Evolutionary conservation across 495 filamentous ascomycete genomes (phyloP), one percentile per base, ranked within the genome.

Genomic region (Penicillium longicatenatum): DNA sequence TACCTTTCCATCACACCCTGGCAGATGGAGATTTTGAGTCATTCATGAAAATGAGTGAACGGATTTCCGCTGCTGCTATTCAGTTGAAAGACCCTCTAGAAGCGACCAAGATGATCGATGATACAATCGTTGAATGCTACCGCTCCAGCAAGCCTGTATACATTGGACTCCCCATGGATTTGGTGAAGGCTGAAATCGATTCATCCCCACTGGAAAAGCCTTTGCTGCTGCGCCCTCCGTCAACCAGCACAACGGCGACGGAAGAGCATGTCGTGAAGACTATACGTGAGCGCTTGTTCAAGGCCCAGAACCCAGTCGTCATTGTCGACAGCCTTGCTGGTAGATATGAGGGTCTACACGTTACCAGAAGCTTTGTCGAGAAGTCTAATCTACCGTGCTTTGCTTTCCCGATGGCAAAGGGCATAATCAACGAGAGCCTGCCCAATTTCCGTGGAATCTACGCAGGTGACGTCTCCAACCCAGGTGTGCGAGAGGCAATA

Each of bases 1-100:
- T 60, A 2, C 46, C 65, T 12, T 46, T 81, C 22, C 76, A 81
- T 54, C 76, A 81, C 47, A 73, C 73, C 24, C 52, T 79, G 12
- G 65, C 58, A 22, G 67, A 76, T 67, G 76, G 75, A 19, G 66
- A 75, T 10, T 72, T 63, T 54, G 50, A 60, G 2, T 43, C 62
- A 11, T 77, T 74, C 35, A 70, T 64, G 6, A 60, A 67, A 8
- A 76, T 79, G 61, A 61, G 59, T 26, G 54, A 44, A 6, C 14
- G 51, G 3, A 44, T 61, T 24, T 61, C 54, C 3, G 49, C 54
- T 11, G 54, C 54, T 7, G 43, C 57, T 19, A 50, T 43, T 4
- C 5, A 54, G 5, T 41, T 61, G 24, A 52, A 54, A 9, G 37
- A 57, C 14, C n/a, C 45, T 3, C 31, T 26, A 37, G 37, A 54